Conservation (phyloP, 306 rosid species). For the Corylus avellana region DNA sequence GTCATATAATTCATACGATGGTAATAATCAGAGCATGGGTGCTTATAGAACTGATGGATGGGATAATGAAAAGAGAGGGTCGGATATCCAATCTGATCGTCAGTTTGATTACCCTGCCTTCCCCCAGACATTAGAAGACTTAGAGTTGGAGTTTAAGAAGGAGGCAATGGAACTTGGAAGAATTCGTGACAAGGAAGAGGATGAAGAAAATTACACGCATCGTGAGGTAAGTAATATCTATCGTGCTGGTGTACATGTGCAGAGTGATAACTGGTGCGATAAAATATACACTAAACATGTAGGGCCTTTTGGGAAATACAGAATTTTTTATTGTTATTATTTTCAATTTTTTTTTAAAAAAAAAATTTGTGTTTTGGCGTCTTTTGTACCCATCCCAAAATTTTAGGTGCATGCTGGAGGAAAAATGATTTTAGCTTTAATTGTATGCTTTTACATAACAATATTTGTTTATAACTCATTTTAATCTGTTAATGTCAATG, state of each 20-base stretch:
- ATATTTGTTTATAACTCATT: not conserved
- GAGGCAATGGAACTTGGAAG: constrained; percentile 77
- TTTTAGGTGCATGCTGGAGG: not conserved
- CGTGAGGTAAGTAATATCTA: constrained; percentile 71
- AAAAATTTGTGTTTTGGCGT: no score
- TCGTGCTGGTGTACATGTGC: constrained; percentile 13
- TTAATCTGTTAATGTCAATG: not conserved
- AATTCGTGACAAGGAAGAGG: constrained; percentile 88
- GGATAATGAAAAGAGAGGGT: constrained; percentile 74
- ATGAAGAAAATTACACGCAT: constrained; percentile 88
- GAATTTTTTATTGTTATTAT: not conserved
- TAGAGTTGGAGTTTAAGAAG: constrained; percentile 79
- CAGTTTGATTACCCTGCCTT: constrained; percentile 61
- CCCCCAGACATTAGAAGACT: constrained; percentile 74
- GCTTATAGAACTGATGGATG: constrained; percentile 73
- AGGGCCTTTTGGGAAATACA: not conserved
- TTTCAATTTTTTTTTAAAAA: no score
- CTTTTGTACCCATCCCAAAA: not conserved
- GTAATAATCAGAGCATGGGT: constrained; percentile 58
- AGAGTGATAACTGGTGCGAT: constrained; percentile 22
- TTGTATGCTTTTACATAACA: not conserved
- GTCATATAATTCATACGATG: constrained; percentile 68
- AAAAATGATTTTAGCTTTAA: not conserved
- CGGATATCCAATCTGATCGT: constrained; percentile 64
- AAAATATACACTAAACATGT: not conserved